phyloP scores from a whole-genome alignment of 2,329 filamentous ascomycete species.

The Podosphaera fusca region DNA sequence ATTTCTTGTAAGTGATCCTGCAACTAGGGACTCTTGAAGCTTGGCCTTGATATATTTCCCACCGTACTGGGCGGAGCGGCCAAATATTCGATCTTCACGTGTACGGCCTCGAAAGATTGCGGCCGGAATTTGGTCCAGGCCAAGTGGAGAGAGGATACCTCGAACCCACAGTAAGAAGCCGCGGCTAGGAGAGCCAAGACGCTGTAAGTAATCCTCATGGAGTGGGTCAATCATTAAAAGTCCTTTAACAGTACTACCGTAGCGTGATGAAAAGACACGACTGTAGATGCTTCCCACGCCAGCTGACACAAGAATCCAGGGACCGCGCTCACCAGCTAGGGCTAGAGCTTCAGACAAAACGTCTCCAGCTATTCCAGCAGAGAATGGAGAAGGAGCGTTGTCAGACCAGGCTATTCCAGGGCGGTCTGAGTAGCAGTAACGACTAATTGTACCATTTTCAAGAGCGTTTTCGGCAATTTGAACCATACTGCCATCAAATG shows the following conservation, averaged over 20 bases:
- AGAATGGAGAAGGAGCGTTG: slow-evolving; percentile 80
- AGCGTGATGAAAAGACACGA: slow-evolving; percentile 72
- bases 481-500: slow-evolving; percentile 59
- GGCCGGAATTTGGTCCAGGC: slow-evolving; percentile 55
- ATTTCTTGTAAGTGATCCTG: slow-evolving; percentile 58
- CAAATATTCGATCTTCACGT: slow-evolving; percentile 67
- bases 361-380: slow-evolving; percentile 78
- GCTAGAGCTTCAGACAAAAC: slow-evolving; percentile 70
- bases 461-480: slow-evolving; percentile 55
- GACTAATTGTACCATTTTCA: slow-evolving; percentile 56
- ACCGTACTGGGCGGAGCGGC: slow-evolving; percentile 51
- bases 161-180: slow-evolving; percentile 75
- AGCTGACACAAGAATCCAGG: slow-evolving; percentile 71
- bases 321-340: slow-evolving; percentile 57
- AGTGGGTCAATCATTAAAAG: slow-evolving; percentile 70
- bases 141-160: slow-evolving; percentile 69
- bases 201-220: slow-evolving; percentile 63
- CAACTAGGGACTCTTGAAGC: slow-evolving; percentile 80
- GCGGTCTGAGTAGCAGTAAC: slow-evolving; percentile 91
- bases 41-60: slow-evolving; percentile 76
- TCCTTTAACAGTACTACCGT: slow-evolving; percentile 50
- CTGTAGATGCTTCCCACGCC: slow-evolving; percentile 76
- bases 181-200: slow-evolving; percentile 39
- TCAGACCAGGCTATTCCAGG: slow-evolving; percentile 78
- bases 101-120: slow-evolving; percentile 64